Percentiles rank a stretch among this genome's conserved stretches.
phyloP scores from a whole-genome alignment of 768 basidiomycete species.

The Clitopilus passeckerianus region DNA sequence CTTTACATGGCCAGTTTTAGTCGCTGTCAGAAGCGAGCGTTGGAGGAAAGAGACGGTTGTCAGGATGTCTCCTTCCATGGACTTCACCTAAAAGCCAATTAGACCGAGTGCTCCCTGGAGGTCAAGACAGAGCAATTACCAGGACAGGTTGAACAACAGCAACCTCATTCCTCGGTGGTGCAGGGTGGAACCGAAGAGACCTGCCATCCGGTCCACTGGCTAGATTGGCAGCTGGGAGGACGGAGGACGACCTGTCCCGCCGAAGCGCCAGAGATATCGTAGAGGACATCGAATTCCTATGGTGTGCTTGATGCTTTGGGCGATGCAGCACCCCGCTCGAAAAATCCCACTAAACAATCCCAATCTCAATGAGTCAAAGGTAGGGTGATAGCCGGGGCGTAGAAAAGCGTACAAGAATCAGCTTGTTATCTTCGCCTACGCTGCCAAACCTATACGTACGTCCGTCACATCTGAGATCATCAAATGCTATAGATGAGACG shows the following conservation, averaged over 20 bases:
- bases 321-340: conserved; percentile 87
- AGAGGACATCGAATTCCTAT: conserved; percentile 76
- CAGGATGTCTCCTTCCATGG: conserved; percentile 76
- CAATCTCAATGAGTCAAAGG: background rate
- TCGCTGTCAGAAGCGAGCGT: conserved; percentile 72
- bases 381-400: background rate
- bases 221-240: conserved; percentile 41
- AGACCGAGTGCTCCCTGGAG: too few species aligned
- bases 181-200: conserved; percentile 69
- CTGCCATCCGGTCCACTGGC: conserved; percentile 30
- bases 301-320: conserved; percentile 63
- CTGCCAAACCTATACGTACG: conserved; percentile 93
- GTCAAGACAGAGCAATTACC: conserved; percentile 36
- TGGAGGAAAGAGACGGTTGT: conserved; percentile 75
- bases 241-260: conserved; percentile 55
- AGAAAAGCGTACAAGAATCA: conserved; percentile 65
- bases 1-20: conserved; percentile 72
- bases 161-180: conserved; percentile 87
- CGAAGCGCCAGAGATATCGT: conserved; percentile 69
- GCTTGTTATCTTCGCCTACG: conserved; percentile 94
- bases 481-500: conserved; percentile 85
- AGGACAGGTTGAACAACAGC: conserved; percentile 88
- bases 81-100: conserved; percentile 56
- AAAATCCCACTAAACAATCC: conserved; percentile 77
- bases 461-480: conserved; percentile 82